Evolutionary conservation across 2,329 filamentous ascomycete genomes (phyloP), one percentile per base, ranked within the genome.

Genomic region (Coniella vitis): DNA sequence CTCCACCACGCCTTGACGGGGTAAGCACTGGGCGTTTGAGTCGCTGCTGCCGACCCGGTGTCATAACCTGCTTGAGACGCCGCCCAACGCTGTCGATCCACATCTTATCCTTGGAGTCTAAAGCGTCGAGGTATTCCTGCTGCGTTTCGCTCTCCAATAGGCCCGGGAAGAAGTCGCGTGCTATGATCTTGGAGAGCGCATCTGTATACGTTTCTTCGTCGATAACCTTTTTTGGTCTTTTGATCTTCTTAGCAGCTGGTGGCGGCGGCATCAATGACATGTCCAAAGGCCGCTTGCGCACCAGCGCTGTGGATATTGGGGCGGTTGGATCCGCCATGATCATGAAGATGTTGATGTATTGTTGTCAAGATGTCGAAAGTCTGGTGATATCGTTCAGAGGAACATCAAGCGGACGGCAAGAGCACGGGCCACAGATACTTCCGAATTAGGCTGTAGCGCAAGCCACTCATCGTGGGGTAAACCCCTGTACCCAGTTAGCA

Each of bases 131-230:
- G 58, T 96, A 97, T 60, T 98, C 93, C 63, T 90, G 84, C 64
- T 96, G 90, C 1, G 84, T 85, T 59, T 95, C 83, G 13, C 83
- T 84, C 64, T 97, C 90, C 4, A 90, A 71, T 0, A 98, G 75
- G 0, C 91, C 93, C 0, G 93, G 93, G 61, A 97, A 98, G 72
- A 95, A 98, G 72, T 98, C 93, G 56, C 93, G 83, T 9, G 89
- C 88, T 55, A 98, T 95, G 62, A 98, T 97, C 58, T 93, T 85
- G 0, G 90, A 95, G 22, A 98, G 75, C 1, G 87, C 86, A 50
- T 90, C 83, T 2, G 89, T 93, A 66, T 98, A 98, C 46, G 86
- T 83, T 58, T 98, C 91, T 73, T 98, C 93, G 65, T 95, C 89
- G 22, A 98, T 79, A 22, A 96, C 83, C 54, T 85, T 86, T 54